Evolutionary conservation across 2,329 filamentous ascomycete genomes (phyloP), one percentile per base, ranked within the genome.

Genomic region (Cyclaneusma minus): DNA sequence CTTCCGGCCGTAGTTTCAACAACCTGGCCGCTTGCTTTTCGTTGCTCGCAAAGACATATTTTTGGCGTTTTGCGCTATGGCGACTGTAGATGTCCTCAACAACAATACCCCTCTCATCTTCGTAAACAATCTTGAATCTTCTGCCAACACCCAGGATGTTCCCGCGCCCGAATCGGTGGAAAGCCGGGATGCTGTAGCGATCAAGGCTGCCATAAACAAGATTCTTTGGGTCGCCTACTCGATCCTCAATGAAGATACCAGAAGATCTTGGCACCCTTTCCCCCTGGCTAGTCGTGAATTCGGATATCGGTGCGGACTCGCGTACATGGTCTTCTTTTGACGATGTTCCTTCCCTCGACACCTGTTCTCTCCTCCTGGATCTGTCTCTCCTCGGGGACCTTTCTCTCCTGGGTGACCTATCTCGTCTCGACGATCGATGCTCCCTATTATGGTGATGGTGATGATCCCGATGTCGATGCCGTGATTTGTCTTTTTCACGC

Each of bases 151-250:
- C 87, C 8, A 95, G 49, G 1, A 94, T 56, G 30, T 60, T 62
- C 3, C 83, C 83, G 29, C 58, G 56, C 9, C 83, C 80, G 33
- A 56, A 55, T 5, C 82, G 72, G 33, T 63, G 62, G 44, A 91
- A 94, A 3, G 52, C 41, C 0, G 84, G 83, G 7, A 91, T 54
- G 28, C 64, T 66, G 36, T 78, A 79, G 18, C 68, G 68, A 45
- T 93, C 72, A 20, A 79, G 62, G 15, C 68, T 64, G 2, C 80
- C 81, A 46, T 85, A 94, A 14, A 64, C 64, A 22, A 77, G 49
- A 36, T 89, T 83, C 24, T 83, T 63, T 4, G 63, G 56, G 41
- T 95, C 87, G 0, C 87, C 85, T 42, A 70, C 72, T 21, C 58
- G 68, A 49, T 95, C 87, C 27, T 80, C 42, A 22, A 68, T 40